Evolutionary conservation across 139 green algal species (phyloP), one percentile per base, ranked within the genome.

Genomic region (Pseudopediastrum boryanum): DNA sequence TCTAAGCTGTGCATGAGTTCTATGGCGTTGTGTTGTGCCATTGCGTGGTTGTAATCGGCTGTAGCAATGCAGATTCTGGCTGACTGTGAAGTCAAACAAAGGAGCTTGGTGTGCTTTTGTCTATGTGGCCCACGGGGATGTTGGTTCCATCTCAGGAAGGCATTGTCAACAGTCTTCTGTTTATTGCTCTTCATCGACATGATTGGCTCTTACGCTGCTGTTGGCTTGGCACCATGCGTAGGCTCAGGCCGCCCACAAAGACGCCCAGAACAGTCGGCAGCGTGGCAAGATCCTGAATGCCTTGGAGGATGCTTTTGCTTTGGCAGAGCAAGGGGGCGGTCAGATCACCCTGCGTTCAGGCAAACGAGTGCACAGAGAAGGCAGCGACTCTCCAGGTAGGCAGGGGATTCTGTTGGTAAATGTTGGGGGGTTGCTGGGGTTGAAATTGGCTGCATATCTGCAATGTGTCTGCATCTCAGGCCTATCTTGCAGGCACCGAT

Each of bases 241-340:
- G 78, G 73, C 81, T 10, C 31, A 44, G 1, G 51, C 62, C 0
- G 78, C 78, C 0, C 77, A 89, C 3, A 78, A 85, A 46, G 79
- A 78, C 3, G 81, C 78, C 39, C 41, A 58, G 4, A 48, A 64
- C 6, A 73, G 41, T 48, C 46, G 43, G 19, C 77, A 78, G 61
- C 27, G 56, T 16, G 56, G 64, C n/a, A 39, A 81, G 42, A 64
- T 83, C 36, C 29, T 56, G 48, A 73, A 89, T n/a, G 71, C 70
- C 61, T 61, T 92, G 33, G 85, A 89, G 80, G 44, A 43, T 4
- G 79, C 79, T 2, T 39, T 90, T 21, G 58, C 35, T 10, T 64
- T 52, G 1, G 85, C 85, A 21, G 79, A 43, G 39, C 54, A 59
- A 43, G 27, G 48, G n/a, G 85, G 85, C 5, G 85, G 82, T 4